phyloP scores from a whole-genome alignment of 345 rosid species.

The Ricinus communis region DNA sequence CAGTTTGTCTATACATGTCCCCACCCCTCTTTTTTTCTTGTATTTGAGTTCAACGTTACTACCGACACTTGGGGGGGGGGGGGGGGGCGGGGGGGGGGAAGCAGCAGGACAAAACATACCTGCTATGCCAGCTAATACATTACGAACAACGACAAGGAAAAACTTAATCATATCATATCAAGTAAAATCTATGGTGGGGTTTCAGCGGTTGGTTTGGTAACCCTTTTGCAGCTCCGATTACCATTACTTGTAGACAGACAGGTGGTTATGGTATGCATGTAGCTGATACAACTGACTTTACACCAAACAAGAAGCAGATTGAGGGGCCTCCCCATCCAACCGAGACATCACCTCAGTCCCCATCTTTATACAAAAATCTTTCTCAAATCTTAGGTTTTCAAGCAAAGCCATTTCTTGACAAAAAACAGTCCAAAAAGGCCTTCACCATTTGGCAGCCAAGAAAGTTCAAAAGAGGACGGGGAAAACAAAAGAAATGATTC shows the following conservation, averaged over 20 bases:
- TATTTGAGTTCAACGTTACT: too few relatives aligned
- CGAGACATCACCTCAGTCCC: too few relatives aligned
- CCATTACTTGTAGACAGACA: constrained; percentile 6
- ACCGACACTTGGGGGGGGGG: too few relatives aligned
- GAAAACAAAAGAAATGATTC: too few relatives aligned
- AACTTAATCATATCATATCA: background rate
- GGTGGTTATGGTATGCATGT: constrained; percentile 25
- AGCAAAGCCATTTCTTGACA: background rate
- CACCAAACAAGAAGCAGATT: constrained; percentile 31
- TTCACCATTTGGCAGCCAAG: background rate
- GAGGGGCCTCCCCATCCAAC: constrained; percentile 27
- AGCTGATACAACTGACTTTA: constrained; percentile 26
- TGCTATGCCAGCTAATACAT: constrained; percentile 44
- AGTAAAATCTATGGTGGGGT: constrained; percentile 34
- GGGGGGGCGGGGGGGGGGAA: too few relatives aligned
- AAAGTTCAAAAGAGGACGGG: too few relatives aligned
- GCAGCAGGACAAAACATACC: constrained; percentile 23
- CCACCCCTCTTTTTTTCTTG: too few relatives aligned
- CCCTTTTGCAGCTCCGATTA: background rate
- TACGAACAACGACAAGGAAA: constrained; percentile 26
- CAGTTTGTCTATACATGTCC: too few relatives aligned
- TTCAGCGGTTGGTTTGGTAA: constrained; percentile 31
- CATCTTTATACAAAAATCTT: too few relatives aligned
- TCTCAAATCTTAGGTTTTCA: background rate
- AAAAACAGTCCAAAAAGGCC: background rate